phyloP scores from a whole-genome alignment of 2,329 filamentous ascomycete genomes.

The Phialophora expanda region DNA sequence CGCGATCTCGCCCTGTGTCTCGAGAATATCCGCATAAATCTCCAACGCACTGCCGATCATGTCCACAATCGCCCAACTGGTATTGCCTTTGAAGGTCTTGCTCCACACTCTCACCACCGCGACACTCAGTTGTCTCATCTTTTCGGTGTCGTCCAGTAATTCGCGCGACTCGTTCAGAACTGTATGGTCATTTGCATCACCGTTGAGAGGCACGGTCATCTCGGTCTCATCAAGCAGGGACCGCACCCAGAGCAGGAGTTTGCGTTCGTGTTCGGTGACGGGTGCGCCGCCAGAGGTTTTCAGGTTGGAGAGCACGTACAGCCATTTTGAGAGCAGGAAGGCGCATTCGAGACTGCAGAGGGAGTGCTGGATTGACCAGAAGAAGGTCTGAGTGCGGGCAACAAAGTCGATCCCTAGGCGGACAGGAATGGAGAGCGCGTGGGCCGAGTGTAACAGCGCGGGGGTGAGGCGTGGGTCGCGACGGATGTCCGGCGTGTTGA shows the following conservation, averaged over 20 bases:
- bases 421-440: constrained; percentile 61
- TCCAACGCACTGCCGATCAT: constrained; percentile 54
- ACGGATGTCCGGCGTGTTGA: constrained; percentile 50
- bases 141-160: constrained; percentile 51
- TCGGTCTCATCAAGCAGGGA: constrained; percentile 58
- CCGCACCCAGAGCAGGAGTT: constrained; percentile 55
- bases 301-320: constrained; percentile 52
- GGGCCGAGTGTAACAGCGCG: constrained; percentile 59
- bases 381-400: constrained; percentile 59
- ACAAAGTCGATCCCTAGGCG: constrained; percentile 60
- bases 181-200: constrained; percentile 35
- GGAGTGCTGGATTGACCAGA: constrained; percentile 62
- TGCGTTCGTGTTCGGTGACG: constrained; percentile 54
- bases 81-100: constrained; percentile 56
- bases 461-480: constrained; percentile 55
- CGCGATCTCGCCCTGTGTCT: constrained; percentile 39
- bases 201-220: constrained; percentile 47
- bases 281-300: constrained; percentile 47
- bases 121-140: constrained; percentile 54
- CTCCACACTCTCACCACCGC: constrained; percentile 57
- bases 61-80: constrained; percentile 57
- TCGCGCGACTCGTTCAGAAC: constrained; percentile 43
- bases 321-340: constrained; percentile 54
- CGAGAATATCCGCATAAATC: constrained; percentile 54
- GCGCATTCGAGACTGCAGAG: constrained; percentile 61